Base-by-base conservation (phyloP, 2,329 filamentous ascomycete genomes). In the Fusarium sp. region DNA sequence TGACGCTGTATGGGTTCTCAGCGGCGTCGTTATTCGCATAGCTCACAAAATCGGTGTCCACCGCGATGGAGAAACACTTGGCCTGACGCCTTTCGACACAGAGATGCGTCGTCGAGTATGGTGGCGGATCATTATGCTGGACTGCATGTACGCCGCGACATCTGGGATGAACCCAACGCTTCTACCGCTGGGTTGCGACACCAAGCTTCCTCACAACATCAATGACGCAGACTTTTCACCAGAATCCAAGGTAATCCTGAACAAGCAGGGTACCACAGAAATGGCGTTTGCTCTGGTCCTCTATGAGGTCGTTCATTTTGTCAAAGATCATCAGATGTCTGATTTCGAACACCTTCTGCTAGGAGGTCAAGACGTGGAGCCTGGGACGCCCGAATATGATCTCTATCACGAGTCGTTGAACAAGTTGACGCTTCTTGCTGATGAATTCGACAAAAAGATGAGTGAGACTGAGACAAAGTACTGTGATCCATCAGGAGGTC, bases 91-190 rank as follows among this genome's bases (percentile, higher is more conserved):
- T 0, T 68, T 55, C 4, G 65, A 68, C 1, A 62, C 64, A 8
- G 64, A 68, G 4, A 68, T 68, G 15, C 65, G 65, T 4, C 65
- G 65, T 6, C 55, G 65, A 1, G 36, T 68, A 6, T 68, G 65
- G 65, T 68, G 65, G 65, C 47, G 60, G 7, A 68, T 68, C 12
- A 30, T 68, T 8, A 38, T 61, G 18, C 31, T 68, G 11, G 65
- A 68, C n/a, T 62, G 47, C 2, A 55, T 68, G 65, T 68, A 68
- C 16, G 56, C 65, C 4, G 36, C 47, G 13, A 68, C 64, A 2
- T 55, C 65, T 13, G 65, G 65, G 5, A 68, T 68, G 36, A 54
- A 47, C 31, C 65, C 65, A 9, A 62, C 41, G 0, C 26, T 61
- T 2, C 5, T 68, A 1, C 48, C 65, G 1, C 24, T 45, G 4